These are phyloP conservation scores for Pseudoscleropodium purum DNA, from an alignment of 225 moss, liverwort and hornwort genomes.

Conservation along the genomic window DNA sequence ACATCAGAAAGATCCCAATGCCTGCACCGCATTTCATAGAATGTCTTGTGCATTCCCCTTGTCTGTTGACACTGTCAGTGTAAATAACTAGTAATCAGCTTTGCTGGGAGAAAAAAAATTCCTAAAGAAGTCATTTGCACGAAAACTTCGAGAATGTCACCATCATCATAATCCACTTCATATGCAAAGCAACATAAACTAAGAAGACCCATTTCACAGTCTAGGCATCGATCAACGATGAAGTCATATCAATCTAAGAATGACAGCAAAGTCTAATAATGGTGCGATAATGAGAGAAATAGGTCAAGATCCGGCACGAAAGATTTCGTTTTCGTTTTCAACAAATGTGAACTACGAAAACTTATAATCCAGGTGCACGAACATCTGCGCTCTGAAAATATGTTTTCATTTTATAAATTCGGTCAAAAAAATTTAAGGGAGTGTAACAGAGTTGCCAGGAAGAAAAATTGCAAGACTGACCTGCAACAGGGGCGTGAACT, in stretches of 20 bases:
- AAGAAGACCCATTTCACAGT: not conserved
- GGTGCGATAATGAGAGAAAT: not conserved
- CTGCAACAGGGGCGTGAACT: slow-evolving; percentile 59
- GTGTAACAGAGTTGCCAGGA: not conserved
- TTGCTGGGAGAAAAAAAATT: not conserved
- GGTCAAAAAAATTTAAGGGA: not conserved
- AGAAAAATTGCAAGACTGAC: slow-evolving; percentile 18
- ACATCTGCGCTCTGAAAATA: not conserved
- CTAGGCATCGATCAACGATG: not conserved
- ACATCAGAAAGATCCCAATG: slow-evolving; percentile 78
- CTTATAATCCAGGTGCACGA: not conserved
- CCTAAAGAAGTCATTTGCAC: not conserved
- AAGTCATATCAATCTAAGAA: not conserved
- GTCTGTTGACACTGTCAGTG: slow-evolving; percentile 48
- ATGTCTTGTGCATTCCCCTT: slow-evolving; percentile 81
- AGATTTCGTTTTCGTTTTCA: not conserved
- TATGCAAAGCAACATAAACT: not conserved
- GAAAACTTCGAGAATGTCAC: not conserved
- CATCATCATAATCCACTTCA: not conserved
- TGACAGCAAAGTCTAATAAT: not conserved
- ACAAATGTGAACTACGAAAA: not conserved
- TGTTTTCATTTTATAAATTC: not conserved
- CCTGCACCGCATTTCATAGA: slow-evolving; percentile 89
- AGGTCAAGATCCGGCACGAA: not conserved
- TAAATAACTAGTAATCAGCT: slow-evolving; percentile 11